Conservation (phyloP, 2,329 filamentous ascomycete genomes). For the Drechslerella dactyloides region DNA sequence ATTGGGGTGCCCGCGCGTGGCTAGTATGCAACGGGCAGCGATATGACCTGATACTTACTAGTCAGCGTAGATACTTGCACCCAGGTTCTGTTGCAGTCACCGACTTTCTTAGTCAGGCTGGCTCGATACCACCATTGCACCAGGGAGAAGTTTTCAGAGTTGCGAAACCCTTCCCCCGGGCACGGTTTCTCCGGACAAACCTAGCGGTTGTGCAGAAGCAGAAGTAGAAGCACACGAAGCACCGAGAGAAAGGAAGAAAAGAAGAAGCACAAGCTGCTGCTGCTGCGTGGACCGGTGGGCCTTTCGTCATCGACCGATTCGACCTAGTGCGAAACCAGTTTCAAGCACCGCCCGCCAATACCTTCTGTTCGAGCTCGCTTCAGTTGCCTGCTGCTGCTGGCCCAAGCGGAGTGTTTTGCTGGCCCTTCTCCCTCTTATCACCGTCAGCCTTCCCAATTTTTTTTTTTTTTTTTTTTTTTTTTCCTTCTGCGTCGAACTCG, state of each 20-base stretch:
- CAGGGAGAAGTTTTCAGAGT: neutral
- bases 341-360: constrained; percentile 6
- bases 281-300: constrained; percentile 9
- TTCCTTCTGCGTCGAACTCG: constrained; percentile 16
- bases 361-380: constrained; percentile 14
- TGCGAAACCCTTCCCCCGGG: neutral
- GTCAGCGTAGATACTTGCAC: constrained; percentile 2
- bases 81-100: constrained; percentile 7
- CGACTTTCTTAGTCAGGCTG: constrained; percentile 3
- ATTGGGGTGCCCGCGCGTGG: constrained; percentile 42
- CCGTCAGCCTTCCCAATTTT: constrained; percentile 12
- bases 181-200: neutral
- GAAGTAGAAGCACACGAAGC: constrained; percentile 6
- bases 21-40: constrained; percentile 31
- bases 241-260: too few relatives aligned
- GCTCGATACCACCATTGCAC: constrained; percentile 12
- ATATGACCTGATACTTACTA: constrained; percentile 51
- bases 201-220: constrained; percentile 6
- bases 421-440: neutral
- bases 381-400: constrained; percentile 9
- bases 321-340: constrained; percentile 34
- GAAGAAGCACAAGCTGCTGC: neutral
- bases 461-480: constrained; percentile 17
- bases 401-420: constrained; percentile 12
- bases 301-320: constrained; percentile 48